A percentile compares a stretch with the other conserved stretches of the same genome.
Evolutionary conservation across 768 basidiomycete genomes (phyloP).

Genomic region (Auricularia sp.): DNA sequence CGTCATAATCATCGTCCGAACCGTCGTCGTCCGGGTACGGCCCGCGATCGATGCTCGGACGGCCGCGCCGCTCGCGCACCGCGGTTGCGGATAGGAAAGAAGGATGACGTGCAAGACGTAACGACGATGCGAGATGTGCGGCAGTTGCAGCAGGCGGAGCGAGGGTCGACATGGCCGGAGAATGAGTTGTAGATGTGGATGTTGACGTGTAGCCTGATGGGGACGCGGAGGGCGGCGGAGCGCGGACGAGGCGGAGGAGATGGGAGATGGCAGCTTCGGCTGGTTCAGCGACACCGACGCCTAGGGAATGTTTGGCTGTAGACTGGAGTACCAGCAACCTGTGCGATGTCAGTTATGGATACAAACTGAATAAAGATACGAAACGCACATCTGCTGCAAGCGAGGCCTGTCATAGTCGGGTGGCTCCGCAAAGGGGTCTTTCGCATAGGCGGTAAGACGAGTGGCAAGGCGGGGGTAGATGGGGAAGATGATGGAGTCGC

Average conservation of each 20-base stretch:
- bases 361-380: conserved; percentile 16
- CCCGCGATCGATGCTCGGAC: conserved; percentile 16
- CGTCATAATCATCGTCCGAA: neutral
- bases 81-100: conserved; percentile 64
- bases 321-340: conserved; percentile 16
- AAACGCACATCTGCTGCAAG: conserved; percentile 59
- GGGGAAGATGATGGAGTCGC: conserved; percentile 69
- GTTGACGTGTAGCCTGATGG: neutral
- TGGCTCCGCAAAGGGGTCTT: conserved; percentile 48
- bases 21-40: neutral
- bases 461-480: conserved; percentile 45
- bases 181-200: conserved; percentile 15
- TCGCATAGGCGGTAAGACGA: conserved; percentile 36
- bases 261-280: conserved; percentile 62
- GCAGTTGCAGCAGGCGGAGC: conserved; percentile 12
- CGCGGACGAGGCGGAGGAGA: conserved; percentile 37
- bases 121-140: conserved; percentile 10
- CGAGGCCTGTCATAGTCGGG: conserved; percentile 54
- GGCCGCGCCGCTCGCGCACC: conserved; percentile 70
- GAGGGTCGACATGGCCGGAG: conserved; percentile 37
- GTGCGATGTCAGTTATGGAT: conserved; percentile 34
- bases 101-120: conserved; percentile 34
- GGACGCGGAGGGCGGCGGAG: neutral
- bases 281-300: conserved; percentile 29
- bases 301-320: conserved; percentile 7